phyloP scores from a whole-genome alignment of 1,284 basidiomycete genomes.

The Ustilago sp. region DNA sequence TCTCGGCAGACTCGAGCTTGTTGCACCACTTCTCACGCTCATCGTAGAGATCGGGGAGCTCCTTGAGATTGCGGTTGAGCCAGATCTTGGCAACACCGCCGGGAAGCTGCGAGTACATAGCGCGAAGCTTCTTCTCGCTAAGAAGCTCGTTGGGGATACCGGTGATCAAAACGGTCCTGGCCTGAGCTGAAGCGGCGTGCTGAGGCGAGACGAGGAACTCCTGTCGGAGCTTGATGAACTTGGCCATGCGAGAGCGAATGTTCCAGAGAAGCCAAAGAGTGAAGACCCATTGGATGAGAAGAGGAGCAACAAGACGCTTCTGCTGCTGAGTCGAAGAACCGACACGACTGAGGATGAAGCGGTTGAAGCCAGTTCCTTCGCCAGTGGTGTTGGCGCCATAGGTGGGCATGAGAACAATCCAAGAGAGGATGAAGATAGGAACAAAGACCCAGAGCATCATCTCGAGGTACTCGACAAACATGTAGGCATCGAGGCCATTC shows the following conservation, averaged over 20 bases:
- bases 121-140: constrained; percentile 75
- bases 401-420: constrained; percentile 76
- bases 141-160: constrained; percentile 86
- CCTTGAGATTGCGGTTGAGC: constrained; percentile 85
- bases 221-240: constrained; percentile 85
- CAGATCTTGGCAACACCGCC: constrained; percentile 89
- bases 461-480: constrained; percentile 88
- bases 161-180: constrained; percentile 87
- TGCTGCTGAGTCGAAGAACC: constrained; percentile 48
- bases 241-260: constrained; percentile 81
- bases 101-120: constrained; percentile 80
- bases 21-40: constrained; percentile 79
- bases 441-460: constrained; percentile 81
- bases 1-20: constrained; percentile 88
- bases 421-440: constrained; percentile 74
- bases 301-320: constrained; percentile 58
- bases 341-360: constrained; percentile 83
- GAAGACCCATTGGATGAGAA: constrained; percentile 64
- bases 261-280: constrained; percentile 82
- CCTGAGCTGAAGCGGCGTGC: constrained; percentile 82
- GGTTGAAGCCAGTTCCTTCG: constrained; percentile 76
- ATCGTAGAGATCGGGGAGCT: constrained; percentile 84
- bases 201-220: constrained; percentile 80
- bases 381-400: constrained; percentile 70
- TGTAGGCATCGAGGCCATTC: constrained; percentile 93